These are phyloP conservation scores for Sphaerulina vaccinii DNA, from an alignment of 2,329 filamentous ascomycete species.

Conservation along the genomic window DNA sequence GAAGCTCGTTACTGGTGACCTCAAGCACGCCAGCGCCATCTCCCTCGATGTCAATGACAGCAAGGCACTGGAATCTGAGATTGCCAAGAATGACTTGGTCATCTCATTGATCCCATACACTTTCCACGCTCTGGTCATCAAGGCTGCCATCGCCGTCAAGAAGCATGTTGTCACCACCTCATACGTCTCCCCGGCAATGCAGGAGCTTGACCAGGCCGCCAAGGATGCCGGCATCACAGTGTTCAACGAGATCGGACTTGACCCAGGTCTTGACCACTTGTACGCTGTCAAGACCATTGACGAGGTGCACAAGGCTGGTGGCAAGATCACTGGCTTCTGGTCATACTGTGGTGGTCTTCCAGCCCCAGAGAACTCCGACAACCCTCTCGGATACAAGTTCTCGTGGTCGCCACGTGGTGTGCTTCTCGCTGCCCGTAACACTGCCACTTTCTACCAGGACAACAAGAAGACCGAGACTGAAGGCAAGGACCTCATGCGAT, in stretches of 20 bases:
- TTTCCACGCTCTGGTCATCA: slow-evolving; percentile 84
- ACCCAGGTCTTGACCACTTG: slow-evolving; percentile 71
- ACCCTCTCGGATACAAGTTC: slow-evolving; percentile 93
- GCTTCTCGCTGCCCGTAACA: slow-evolving; percentile 79
- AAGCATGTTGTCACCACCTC: slow-evolving; percentile 95
- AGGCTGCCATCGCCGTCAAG: slow-evolving; percentile 88
- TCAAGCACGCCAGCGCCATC: slow-evolving; percentile 72
- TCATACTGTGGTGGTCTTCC: slow-evolving; percentile 80
- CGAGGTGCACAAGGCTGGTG: slow-evolving; percentile 80
- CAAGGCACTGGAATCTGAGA: slow-evolving; percentile 73
- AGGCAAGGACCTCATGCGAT: slow-evolving; percentile 65
- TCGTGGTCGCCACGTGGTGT: slow-evolving; percentile 75
- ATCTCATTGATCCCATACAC: slow-evolving; percentile 82
- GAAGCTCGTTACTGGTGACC: slow-evolving; percentile 64
- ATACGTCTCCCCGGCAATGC: slow-evolving; percentile 90
- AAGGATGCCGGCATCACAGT: slow-evolving; percentile 94
- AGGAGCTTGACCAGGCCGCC: slow-evolving; percentile 76
- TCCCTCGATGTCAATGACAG: slow-evolving; percentile 80
- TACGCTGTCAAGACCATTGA: slow-evolving; percentile 86
- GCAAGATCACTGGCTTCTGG: slow-evolving; percentile 79
- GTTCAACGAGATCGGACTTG: slow-evolving; percentile 90
- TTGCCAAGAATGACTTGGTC: slow-evolving; percentile 63
- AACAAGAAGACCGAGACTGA: slow-evolving; percentile 63
- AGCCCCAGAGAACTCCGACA: slow-evolving; percentile 70
- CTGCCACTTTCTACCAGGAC: slow-evolving; percentile 78